A percentile compares a stretch with the other conserved stretches of the same genome.
These are phyloP conservation scores for Boletales sp. DNA, from an alignment of 768 basidiomycete genomes.

Conservation along the genomic window DNA sequence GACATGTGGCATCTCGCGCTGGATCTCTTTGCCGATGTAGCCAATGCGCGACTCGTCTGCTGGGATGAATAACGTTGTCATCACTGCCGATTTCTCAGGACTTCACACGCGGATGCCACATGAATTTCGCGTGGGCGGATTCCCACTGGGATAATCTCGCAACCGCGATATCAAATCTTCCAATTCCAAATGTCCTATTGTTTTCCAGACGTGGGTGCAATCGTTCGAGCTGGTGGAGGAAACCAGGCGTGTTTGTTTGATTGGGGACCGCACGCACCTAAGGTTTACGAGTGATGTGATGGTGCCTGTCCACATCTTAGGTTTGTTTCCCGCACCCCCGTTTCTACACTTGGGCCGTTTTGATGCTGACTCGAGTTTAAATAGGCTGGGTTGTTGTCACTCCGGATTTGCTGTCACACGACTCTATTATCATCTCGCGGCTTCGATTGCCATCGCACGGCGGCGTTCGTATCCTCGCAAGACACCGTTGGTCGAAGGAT, in stretches of 20 bases:
- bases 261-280: neutral
- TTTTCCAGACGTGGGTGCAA: constrained; percentile 5
- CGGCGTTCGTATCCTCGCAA: neutral
- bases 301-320: constrained; percentile 12
- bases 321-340: neutral
- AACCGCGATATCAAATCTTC: constrained; percentile 17
- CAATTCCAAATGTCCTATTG: constrained; percentile 9
- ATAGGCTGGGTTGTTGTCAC: constrained; percentile 6
- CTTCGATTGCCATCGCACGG: neutral
- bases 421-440: neutral
- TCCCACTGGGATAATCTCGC: constrained; percentile 10
- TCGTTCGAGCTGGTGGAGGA: constrained; percentile 1
- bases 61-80: too few relatives aligned
- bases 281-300: constrained; percentile 10
- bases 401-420: constrained; percentile 2
- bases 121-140: constrained; percentile 12
- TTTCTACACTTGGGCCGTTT: constrained; percentile 8
- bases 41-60: too few relatives aligned
- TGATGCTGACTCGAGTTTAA: constrained; percentile 9
- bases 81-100: constrained; percentile 3
- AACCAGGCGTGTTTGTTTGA: constrained; percentile 1
- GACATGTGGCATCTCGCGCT: neutral
- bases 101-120: constrained; percentile 3
- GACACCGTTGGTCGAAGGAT: neutral
- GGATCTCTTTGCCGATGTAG: neutral